Base-by-base conservation (phyloP, 2,329 filamentous ascomycete genomes). In the Fusarium setosum region DNA sequence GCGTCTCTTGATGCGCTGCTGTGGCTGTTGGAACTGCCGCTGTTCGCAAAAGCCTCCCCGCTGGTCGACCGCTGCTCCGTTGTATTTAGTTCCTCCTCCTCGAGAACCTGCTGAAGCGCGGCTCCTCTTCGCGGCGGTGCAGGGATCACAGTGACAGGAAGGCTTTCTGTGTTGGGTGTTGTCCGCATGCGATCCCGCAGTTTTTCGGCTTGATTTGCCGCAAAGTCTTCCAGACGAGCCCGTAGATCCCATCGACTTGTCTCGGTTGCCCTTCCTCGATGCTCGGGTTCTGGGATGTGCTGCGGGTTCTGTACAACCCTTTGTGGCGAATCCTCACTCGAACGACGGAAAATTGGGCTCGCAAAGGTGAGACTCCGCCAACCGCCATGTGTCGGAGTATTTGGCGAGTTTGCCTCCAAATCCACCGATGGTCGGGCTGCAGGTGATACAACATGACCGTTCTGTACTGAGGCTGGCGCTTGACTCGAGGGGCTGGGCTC, bases 91-190 rank as follows among this genome's bases (percentile, higher is more conserved):
- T 75, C 81, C 56, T 87, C 84, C 60, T 89, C 86, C 59, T 88
- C 85, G 3, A 88, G 74, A 8, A 89, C 79, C 53, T 84, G 81
- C n/a, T 84, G 83, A 5, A 89, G 73, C 44, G 86, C 84, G 0
- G 84, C 82, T 6, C 87, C 86, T 57, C 82, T 79, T n/a, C 88
- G 82, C 32, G 83, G 82, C 17, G 88, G 88, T 1, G 88, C 87
- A 4, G 88, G 88, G 13, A 90, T 89, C 8, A 89, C 83, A 17
- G 81, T 87, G 2, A 88, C 82, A 2, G 87, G 86, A 17, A 90
- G 76, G 60, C 82, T 83, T 18, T 84, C 84, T 3, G 83, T 86
- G 66, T 86, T 83, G 1, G 83, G 80, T 1, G 82, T 83, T 10
- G 86, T 83, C 11, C 84, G 80, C 44, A 88, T 81, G 57, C 79